These are phyloP conservation scores for Ceratocystis cubensis DNA, from an alignment of 2,329 filamentous ascomycete species.

Conservation along the genomic window DNA sequence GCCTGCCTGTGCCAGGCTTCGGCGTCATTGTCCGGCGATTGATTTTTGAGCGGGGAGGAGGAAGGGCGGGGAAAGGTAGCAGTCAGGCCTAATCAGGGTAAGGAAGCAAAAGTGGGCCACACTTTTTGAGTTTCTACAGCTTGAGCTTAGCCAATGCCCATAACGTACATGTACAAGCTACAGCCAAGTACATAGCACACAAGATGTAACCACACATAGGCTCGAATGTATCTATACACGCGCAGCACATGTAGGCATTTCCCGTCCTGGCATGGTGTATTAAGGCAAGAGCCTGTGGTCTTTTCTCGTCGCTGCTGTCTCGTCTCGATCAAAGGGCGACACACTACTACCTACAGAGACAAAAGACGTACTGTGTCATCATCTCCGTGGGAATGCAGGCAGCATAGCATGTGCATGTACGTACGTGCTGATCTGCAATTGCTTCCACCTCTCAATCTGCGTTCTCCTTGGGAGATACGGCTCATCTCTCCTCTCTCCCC, in stretches of 20 bases:
- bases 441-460: neutral
- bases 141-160: neutral
- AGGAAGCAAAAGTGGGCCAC: neutral
- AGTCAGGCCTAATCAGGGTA: neutral
- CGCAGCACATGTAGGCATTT: too few species aligned
- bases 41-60: neutral
- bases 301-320: neutral
- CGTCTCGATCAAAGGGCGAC: neutral
- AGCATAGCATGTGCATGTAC: neutral
- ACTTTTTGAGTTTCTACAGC: slow-evolving; percentile 1
- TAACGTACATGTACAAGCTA: neutral
- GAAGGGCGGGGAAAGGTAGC: neutral
- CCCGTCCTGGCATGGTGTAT: too few species aligned
- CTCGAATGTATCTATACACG: too few species aligned
- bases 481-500: too few species aligned
- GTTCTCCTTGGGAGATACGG: too few species aligned
- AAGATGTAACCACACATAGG: too few species aligned
- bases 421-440: neutral
- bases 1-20: neutral
- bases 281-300: neutral
- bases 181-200: neutral
- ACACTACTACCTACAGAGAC: too few species aligned
- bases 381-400: neutral
- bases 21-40: neutral
- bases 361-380: neutral